Conservation (phyloP, 129 eudicot species). For the Arctium minus region DNA sequence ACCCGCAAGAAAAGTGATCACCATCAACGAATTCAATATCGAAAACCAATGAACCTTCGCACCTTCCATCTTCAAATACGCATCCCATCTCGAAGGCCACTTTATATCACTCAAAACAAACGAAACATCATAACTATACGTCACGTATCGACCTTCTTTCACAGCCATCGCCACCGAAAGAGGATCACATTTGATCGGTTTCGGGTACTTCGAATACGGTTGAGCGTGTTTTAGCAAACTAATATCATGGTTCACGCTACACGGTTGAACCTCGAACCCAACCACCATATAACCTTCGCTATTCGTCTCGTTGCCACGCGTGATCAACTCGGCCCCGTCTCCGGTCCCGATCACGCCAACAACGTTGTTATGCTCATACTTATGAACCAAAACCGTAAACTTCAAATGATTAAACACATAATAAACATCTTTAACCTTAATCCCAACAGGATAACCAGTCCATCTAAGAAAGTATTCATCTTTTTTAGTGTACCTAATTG, state of each 20-base stretch:
- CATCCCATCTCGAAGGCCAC: slow-evolving; percentile 48
- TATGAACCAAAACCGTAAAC: slow-evolving; percentile 31
- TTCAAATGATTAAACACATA: slow-evolving; percentile 39
- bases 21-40: slow-evolving; percentile 45
- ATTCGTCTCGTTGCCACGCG: slow-evolving; percentile 5
- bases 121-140: slow-evolving; percentile 29
- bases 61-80: slow-evolving; percentile 45
- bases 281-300: slow-evolving; percentile 38
- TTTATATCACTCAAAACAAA: slow-evolving; percentile 36
- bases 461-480: slow-evolving; percentile 34
- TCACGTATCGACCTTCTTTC: slow-evolving; percentile 18
- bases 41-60: slow-evolving; percentile 45
- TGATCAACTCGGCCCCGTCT: slow-evolving; percentile 29
- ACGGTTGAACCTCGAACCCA: slow-evolving; percentile 38
- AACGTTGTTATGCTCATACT: slow-evolving; percentile 28
- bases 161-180: slow-evolving; percentile 25
- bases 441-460: slow-evolving; percentile 42
- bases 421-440: slow-evolving; percentile 30
- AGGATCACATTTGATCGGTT: slow-evolving; percentile 17
- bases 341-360: slow-evolving; percentile 33
- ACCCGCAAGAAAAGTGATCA: slow-evolving; percentile 38
- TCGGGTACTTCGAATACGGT: slow-evolving; percentile 15
- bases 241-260: slow-evolving; percentile 29
- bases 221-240: slow-evolving; percentile 8
- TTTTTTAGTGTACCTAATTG: slow-evolving; percentile 27